phyloP scores from a whole-genome alignment of 2,329 filamentous ascomycete species.

The Nannizziopsis arthrosporioides region DNA sequence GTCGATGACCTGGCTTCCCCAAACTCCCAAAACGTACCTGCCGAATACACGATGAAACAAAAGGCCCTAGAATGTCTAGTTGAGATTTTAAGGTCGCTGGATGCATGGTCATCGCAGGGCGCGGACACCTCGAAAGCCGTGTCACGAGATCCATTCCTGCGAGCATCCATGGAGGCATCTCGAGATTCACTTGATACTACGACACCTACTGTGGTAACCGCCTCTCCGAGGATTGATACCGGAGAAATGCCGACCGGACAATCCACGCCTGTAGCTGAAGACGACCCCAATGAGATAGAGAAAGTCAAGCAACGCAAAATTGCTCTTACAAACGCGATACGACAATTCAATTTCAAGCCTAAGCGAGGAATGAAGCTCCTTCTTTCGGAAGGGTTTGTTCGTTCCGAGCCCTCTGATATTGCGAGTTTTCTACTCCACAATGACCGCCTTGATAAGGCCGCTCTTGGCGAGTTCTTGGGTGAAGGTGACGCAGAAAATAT shows the following conservation, averaged over 20 bases:
- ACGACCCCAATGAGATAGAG: conserved; percentile 89
- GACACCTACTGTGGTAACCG: conserved; percentile 38
- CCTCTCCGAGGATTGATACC: conserved; percentile 48
- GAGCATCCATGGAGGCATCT: conserved; percentile 47
- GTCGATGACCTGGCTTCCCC: conserved; percentile 45
- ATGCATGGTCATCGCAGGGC: conserved; percentile 78
- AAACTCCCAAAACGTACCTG: conserved; percentile 56
- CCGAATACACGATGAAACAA: conserved; percentile 84
- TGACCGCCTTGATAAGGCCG: conserved; percentile 77
- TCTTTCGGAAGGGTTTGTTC: conserved; percentile 75
- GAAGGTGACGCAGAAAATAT: conserved; percentile 90
- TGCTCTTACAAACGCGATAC: conserved; percentile 74
- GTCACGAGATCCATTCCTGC: conserved; percentile 18
- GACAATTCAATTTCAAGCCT: conserved; percentile 94
- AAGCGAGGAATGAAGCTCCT: conserved; percentile 83
- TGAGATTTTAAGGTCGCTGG: conserved; percentile 75
- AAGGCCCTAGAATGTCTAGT: conserved; percentile 80
- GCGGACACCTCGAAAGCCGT: conserved; percentile 36
- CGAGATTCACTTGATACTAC: conserved; percentile 65
- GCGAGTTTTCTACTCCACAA: conserved; percentile 70
- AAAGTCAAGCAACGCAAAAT: conserved; percentile 91
- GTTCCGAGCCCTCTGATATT: conserved; percentile 70
- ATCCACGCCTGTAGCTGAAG: conserved; percentile 60
- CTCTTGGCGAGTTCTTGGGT: conserved; percentile 86
- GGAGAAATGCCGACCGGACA: conserved; percentile 45